These are phyloP conservation scores for Ustilago nuda DNA, from an alignment of 1,284 basidiomycete genomes.

Conservation along the genomic window DNA sequence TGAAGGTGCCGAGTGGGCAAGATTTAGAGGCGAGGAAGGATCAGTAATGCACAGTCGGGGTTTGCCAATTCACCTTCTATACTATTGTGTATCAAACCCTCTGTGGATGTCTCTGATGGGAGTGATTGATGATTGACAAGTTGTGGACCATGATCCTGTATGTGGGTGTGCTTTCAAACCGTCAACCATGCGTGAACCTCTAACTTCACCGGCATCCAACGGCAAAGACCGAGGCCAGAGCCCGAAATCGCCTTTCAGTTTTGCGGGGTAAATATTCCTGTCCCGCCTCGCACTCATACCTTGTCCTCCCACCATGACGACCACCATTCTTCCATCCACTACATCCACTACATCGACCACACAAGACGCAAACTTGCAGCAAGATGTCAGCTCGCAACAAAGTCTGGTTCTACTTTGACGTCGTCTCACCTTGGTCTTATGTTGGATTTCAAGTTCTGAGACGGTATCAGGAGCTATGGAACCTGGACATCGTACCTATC, in stretches of 20 bases:
- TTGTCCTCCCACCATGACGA: background rate
- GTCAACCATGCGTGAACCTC: background rate
- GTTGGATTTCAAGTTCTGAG: constrained; percentile 57
- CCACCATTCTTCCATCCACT: background rate
- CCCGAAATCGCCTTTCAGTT: background rate
- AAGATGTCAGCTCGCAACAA: constrained; percentile 41
- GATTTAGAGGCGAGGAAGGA: constrained; percentile 15
- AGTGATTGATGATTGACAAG: background rate
- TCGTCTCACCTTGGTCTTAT: constrained; percentile 65
- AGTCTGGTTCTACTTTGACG: constrained; percentile 61
- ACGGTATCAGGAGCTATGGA: constrained; percentile 58
- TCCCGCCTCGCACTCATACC: background rate
- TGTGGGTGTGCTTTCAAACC: background rate
- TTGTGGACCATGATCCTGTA: too few relatives aligned
- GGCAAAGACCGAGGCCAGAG: background rate
- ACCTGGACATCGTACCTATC: constrained; percentile 44
- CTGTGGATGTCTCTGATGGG: background rate
- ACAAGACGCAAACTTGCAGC: background rate
- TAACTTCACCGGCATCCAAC: background rate
- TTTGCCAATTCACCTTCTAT: too few relatives aligned
- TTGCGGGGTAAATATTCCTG: constrained; percentile 25
- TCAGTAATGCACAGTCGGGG: background rate
- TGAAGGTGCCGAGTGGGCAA: constrained; percentile 73
- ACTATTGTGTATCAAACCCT: too few relatives aligned
- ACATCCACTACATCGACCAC: too few relatives aligned